phyloP scores from a whole-genome alignment of 2,329 filamentous ascomycete genomes.

The Monosporascus cannonballus region DNA sequence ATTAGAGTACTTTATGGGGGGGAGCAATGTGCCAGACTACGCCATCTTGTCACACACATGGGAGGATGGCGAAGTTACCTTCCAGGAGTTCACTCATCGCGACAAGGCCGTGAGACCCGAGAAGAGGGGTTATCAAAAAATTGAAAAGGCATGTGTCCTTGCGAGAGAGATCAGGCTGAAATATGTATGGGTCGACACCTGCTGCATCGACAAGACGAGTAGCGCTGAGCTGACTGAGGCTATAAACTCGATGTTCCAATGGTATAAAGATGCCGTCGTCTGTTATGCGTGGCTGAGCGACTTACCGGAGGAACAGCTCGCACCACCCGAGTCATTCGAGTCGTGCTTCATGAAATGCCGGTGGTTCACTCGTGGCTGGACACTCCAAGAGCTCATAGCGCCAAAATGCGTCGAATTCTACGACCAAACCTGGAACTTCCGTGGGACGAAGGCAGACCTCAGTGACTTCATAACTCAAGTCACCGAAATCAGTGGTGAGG shows the following conservation, averaged over 20 bases:
- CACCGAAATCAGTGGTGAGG: slow-evolving; percentile 14
- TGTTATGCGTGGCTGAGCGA: too few relatives aligned
- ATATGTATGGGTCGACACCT: slow-evolving; percentile 3
- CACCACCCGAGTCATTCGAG: not conserved
- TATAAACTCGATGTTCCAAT: too few relatives aligned
- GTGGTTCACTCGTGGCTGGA: too few relatives aligned
- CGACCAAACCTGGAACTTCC: slow-evolving; percentile 17
- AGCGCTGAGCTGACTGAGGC: too few relatives aligned
- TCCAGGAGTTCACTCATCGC: not conserved
- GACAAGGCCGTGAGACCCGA: not conserved
- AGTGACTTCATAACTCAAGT: slow-evolving; percentile 5
- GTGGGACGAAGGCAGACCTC: slow-evolving; percentile 19
- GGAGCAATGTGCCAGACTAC: not conserved
- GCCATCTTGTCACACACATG: slow-evolving; percentile 3
- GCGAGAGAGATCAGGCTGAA: not conserved
- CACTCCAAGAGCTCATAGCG: too few relatives aligned
- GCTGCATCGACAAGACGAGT: too few relatives aligned
- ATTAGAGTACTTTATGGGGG: too few relatives aligned
- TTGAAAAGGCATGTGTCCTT: not conserved
- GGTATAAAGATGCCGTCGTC: too few relatives aligned
- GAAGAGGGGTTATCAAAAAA: not conserved
- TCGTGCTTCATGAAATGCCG: slow-evolving; percentile 2
- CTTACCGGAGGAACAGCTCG: too few relatives aligned
- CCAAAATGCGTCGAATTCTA: slow-evolving; percentile 19
- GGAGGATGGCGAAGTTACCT: slow-evolving; percentile 1